Conservation (phyloP, 192 early-diverging fungal species). For the Umbelopsis ramanniana region DNA sequence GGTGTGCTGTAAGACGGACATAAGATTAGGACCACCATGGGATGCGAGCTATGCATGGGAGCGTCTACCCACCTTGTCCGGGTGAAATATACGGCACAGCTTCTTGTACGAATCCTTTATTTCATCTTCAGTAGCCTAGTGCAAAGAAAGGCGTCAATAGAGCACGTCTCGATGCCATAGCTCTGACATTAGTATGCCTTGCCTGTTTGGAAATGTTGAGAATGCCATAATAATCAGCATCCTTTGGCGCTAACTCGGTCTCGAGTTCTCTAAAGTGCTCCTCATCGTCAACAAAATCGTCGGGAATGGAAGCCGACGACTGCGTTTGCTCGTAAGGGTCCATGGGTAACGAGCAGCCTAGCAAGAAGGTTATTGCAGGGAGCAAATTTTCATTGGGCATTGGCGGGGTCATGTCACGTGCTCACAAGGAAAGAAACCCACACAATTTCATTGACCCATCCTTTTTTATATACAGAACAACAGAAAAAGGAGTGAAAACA, state of each 20-base stretch:
- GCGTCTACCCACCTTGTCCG: conserved; percentile 60
- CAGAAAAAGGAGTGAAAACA: conserved; percentile 27
- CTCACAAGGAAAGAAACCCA: neutral
- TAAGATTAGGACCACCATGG: neutral
- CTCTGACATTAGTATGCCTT: neutral
- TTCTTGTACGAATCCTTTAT: conserved; percentile 78
- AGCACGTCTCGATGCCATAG: neutral
- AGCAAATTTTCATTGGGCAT: neutral
- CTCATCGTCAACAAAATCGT: conserved; percentile 30
- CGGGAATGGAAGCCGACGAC: conserved; percentile 11
- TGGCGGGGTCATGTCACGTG: too few species aligned
- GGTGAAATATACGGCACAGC: conserved; percentile 77
- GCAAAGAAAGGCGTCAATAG: conserved; percentile 7
- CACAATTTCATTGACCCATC: neutral
- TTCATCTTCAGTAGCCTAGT: conserved; percentile 63
- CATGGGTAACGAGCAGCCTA: conserved; percentile 22
- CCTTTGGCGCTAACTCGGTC: conserved; percentile 40
- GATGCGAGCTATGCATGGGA: neutral
- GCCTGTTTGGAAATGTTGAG: conserved; percentile 73
- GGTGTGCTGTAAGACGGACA: conserved; percentile 44
- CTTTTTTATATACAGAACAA: conserved; percentile 25
- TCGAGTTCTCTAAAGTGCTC: conserved; percentile 32
- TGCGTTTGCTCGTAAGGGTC: conserved; percentile 40
- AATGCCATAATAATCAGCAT: conserved; percentile 65
- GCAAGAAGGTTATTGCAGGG: neutral